Base-by-base conservation (phyloP, 176 grass and related monocot genomes). In the Hordeum marinum region DNA sequence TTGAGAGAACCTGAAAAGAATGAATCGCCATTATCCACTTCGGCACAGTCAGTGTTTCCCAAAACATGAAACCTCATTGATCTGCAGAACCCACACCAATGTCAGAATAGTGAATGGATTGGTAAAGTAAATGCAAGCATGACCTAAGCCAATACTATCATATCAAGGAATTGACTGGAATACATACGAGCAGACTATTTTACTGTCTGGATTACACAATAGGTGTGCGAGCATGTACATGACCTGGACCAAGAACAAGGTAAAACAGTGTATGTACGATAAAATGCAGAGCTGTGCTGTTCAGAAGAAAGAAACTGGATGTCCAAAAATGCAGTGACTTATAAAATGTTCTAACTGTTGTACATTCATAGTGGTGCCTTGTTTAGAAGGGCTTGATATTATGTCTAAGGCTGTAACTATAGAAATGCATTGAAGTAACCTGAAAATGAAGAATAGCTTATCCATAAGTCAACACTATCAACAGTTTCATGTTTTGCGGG, bases 101-200 rank as follows among this genome's bases (percentile, higher is more conserved):
- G 21, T 48, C 86, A 25, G 55, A 87, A 37, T 79, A 73, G 23
- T 12, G 42, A 86, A 87, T 39, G 15, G 46, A 58, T 75, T 74
- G 58, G 35, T 79, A 25, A 41, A 39, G 58, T 78, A 63, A 83
- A 61, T 15, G 21, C 59, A 3, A 46, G n/a, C 72, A 32, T 23
- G 25, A 31, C 72, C 14, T 31, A 52, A 75, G 3, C n/a, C 17
- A 4, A 4, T 74, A 23, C 11, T 45, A 48, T 50, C 18, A 31
- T 60, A 59, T 31, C 79, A 65, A 59, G 62, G 15, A 66, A 65
- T 26, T 2, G 23, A 90, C 45, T 66, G 67, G 36, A 65, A 45
- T 83, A 65, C 1, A 76, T 26, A 68, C 5, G 57, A 55, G 81
- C 23, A 78, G 32, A 43, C 2, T 24, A 58, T 25, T 43, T 61